Evolutionary conservation across 352 stramenopile genomes (phyloP).

Genomic region (Phytophthora litchii): DNA sequence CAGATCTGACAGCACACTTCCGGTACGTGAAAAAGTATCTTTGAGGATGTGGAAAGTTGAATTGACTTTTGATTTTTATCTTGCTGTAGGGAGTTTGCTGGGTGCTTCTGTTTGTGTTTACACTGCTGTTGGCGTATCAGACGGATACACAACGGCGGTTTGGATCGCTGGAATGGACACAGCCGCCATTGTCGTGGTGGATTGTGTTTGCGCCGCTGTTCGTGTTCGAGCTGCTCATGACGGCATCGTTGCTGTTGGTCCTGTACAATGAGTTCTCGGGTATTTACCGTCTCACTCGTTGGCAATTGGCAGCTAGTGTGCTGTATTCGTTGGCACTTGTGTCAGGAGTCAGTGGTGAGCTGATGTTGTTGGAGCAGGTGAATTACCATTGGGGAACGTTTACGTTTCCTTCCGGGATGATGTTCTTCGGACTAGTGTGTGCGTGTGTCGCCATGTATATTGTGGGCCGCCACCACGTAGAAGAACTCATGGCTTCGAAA

Average conservation of each 20-base stretch:
- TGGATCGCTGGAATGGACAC: constrained; percentile 18
- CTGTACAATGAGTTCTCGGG: constrained; percentile 83
- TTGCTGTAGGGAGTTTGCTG: constrained; percentile 69
- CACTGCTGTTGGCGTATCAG: constrained; percentile 77
- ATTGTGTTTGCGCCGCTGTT: constrained; percentile 73
- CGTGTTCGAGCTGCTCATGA: constrained; percentile 68
- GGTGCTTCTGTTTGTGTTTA: constrained; percentile 83
- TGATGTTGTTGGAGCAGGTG: constrained; percentile 81
- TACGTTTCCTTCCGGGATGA: constrained; percentile 72
- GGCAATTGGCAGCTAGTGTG: constrained; percentile 75
- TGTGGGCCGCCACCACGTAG: constrained; percentile 76
- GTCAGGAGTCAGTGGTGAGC: constrained; percentile 58
- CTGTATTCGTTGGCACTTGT: constrained; percentile 76
- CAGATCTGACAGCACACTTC: constrained; percentile 74
- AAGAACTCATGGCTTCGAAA: constrained; percentile 82
- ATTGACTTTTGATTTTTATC: constrained; percentile 3
- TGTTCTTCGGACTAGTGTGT: constrained; percentile 81
- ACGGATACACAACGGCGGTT: constrained; percentile 60
- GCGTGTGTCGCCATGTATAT: constrained; percentile 83
- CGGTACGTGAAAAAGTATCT: constrained; percentile 46
- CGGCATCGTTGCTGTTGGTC: constrained; percentile 54
- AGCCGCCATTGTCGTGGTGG: constrained; percentile 73
- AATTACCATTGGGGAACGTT: constrained; percentile 77
- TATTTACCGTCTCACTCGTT: constrained; percentile 76
- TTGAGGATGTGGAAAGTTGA: no score